These are phyloP conservation scores for Trichoderma atrobrunneum DNA, from an alignment of 2,329 filamentous ascomycete genomes.

Conservation along the genomic window DNA sequence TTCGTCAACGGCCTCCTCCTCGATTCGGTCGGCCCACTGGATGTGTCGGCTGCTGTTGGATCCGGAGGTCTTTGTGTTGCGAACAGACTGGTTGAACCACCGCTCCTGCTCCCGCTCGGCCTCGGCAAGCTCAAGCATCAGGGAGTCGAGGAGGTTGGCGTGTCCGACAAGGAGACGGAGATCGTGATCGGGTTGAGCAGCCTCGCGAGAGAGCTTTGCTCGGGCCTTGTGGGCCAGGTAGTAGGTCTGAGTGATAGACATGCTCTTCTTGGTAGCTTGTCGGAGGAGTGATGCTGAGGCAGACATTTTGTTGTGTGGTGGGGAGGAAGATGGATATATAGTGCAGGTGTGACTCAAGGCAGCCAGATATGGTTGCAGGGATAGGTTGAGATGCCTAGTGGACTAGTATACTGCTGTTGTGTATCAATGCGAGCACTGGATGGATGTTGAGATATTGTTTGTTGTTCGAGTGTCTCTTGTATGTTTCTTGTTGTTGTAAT, in stretches of 20 bases:
- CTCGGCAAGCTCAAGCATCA: conserved; percentile 90
- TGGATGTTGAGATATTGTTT: neutral
- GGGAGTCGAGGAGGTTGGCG: conserved; percentile 92
- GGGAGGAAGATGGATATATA: conserved; percentile 5
- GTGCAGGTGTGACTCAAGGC: conserved; percentile 28
- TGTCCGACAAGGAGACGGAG: conserved; percentile 93
- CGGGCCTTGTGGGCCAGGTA: conserved; percentile 95
- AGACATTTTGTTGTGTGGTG: conserved; percentile 30
- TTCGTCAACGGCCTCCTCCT: conserved; percentile 60
- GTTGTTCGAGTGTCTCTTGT: neutral
- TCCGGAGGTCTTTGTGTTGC: conserved; percentile 65
- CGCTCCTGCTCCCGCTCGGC: conserved; percentile 93
- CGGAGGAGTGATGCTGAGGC: conserved; percentile 33
- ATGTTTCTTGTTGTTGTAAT: neutral
- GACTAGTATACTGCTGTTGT: neutral
- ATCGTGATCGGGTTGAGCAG: conserved; percentile 87
- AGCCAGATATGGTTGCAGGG: conserved; percentile 28
- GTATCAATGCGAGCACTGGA: neutral
- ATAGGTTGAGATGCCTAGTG: conserved; percentile 20
- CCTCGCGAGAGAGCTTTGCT: conserved; percentile 91
- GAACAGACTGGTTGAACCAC: conserved; percentile 97
- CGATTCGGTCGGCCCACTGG: conserved; percentile 80
- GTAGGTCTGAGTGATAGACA: conserved; percentile 98
- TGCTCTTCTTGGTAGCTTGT: conserved; percentile 66
- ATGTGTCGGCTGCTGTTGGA: conserved; percentile 64